Conservation (phyloP, 1,284 basidiomycete species). For the Moesziomyces sp. region DNA sequence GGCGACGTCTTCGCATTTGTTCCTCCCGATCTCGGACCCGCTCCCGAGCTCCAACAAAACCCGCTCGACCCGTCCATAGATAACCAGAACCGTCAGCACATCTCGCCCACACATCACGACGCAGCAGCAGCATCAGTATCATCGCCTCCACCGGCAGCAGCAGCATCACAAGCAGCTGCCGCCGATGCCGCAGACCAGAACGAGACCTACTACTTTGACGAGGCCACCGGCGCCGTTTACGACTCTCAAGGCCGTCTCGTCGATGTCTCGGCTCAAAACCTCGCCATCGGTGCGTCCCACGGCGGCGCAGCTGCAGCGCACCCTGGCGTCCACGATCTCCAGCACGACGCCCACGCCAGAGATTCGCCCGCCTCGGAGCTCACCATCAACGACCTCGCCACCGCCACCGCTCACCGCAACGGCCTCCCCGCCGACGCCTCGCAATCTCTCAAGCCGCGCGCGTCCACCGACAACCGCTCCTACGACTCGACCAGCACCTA, state of each 20-base stretch:
- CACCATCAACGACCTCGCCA: conserved; percentile 21
- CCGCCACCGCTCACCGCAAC: not conserved
- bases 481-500: conserved; percentile 46
- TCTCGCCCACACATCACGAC: too few relatives aligned
- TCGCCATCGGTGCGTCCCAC: conserved; percentile 1
- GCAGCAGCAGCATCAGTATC: not conserved
- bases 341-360: conserved; percentile 4
- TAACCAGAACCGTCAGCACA: conserved; percentile 36
- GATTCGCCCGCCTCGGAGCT: conserved; percentile 19
- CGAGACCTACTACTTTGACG: conserved; percentile 62
- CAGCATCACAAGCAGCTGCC: not conserved
- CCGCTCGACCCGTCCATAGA: conserved; percentile 50
- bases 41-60: conserved; percentile 43
- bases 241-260: conserved; percentile 58
- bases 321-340: conserved; percentile 6
- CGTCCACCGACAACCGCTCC: conserved; percentile 37
- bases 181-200: conserved; percentile 18
- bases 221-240: conserved; percentile 61
- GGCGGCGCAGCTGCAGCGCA: conserved; percentile 4
- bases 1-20: conserved; percentile 66
- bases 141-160: conserved; percentile 8
- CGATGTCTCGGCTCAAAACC: conserved; percentile 39
- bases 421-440: conserved; percentile 9
- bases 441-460: conserved; percentile 19
- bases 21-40: conserved; percentile 52